phyloP scores from a whole-genome alignment of 148 eudicot species.

The Amaranthus cruentus region DNA sequence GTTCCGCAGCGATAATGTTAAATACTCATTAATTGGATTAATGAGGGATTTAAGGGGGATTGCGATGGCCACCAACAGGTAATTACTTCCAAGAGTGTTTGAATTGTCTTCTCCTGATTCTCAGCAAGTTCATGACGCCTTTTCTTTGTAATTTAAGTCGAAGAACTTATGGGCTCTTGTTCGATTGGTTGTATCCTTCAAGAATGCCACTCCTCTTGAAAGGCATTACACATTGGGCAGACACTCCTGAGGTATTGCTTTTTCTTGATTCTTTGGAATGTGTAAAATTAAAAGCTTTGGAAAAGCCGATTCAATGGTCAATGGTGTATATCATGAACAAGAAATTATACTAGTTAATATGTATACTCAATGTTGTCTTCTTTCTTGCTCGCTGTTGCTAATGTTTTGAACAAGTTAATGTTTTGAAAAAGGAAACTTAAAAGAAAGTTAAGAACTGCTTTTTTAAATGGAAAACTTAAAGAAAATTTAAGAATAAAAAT shows the following conservation, averaged over 20 bases:
- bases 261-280: not conserved
- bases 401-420: no score
- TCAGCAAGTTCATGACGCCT: constrained; percentile 2
- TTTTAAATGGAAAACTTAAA: no score
- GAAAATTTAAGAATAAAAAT: no score
- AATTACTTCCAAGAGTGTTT: constrained; percentile 11
- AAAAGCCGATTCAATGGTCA: not conserved
- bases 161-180: constrained; percentile 81
- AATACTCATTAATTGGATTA: constrained; percentile 75
- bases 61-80: constrained; percentile 94
- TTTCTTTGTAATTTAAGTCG: constrained; percentile 50
- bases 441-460: no score
- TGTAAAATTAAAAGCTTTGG: not conserved
- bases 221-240: constrained; percentile 96
- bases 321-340: not conserved
- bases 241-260: constrained; percentile 85
- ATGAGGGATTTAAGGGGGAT: constrained; percentile 97
- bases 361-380: not conserved
- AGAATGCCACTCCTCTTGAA: constrained; percentile 80
- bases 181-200: constrained; percentile 96
- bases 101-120: not conserved
- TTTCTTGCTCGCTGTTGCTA: not conserved
- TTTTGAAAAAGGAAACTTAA: no score
- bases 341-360: not conserved
- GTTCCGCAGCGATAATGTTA: constrained; percentile 75